Percentiles rank a stretch among this genome's conserved stretches.
These are phyloP conservation scores for Picea abies DNA, from an alignment of 83 land plant species.

Conservation along the genomic window DNA sequence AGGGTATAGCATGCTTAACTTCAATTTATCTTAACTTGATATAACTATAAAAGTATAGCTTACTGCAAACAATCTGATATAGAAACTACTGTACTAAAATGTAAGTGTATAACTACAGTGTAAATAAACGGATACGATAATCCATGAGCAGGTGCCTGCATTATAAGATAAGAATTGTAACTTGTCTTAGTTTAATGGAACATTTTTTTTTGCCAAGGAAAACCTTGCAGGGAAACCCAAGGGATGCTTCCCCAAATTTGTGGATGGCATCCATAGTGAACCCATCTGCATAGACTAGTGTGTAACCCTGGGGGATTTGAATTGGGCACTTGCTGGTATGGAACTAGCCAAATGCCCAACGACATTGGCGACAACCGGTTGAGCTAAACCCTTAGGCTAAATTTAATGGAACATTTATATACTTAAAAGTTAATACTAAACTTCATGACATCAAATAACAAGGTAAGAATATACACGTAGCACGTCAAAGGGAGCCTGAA, in stretches of 20 bases:
- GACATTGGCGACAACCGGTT: too few relatives aligned
- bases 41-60: not conserved
- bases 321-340: too few relatives aligned
- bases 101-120: not conserved
- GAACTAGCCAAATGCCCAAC: too few relatives aligned
- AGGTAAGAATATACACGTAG: not conserved
- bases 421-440: not conserved
- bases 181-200: not conserved
- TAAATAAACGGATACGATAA: not conserved
- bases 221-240: too few relatives aligned
- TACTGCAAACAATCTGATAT: not conserved
- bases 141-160: not conserved
- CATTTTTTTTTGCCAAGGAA: too few relatives aligned
- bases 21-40: not conserved
- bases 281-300: too few relatives aligned
- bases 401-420: too few relatives aligned
- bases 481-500: not conserved
- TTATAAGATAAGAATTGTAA: not conserved
- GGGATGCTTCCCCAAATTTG: too few relatives aligned
- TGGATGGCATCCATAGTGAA: too few relatives aligned
- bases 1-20: too few relatives aligned
- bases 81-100: not conserved
- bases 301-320: too few relatives aligned
- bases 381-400: too few relatives aligned
- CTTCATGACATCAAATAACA: not conserved